A percentile compares a stretch with the other conserved stretches of the same genome.
Conservation (phyloP, 768 basidiomycete genomes). For the Panaeolus papilionaceus region DNA sequence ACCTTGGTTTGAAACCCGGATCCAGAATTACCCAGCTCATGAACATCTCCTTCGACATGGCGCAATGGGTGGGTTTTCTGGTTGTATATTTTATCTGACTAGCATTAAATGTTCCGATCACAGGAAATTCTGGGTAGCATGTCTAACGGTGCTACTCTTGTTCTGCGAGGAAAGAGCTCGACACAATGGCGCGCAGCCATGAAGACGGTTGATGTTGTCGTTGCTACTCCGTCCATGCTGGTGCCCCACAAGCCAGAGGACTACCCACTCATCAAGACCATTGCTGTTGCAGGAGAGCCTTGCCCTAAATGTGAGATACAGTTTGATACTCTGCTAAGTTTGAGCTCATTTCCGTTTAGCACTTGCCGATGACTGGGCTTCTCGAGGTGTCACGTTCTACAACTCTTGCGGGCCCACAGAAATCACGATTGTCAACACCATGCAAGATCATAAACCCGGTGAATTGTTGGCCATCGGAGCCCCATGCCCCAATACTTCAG, state of each 20-base stretch:
- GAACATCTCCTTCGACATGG: constrained; percentile 55
- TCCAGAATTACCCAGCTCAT: constrained; percentile 52
- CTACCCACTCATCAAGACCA: constrained; percentile 54
- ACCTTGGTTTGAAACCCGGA: constrained; percentile 52
- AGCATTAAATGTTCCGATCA: background rate
- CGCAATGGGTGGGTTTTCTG: constrained; percentile 40
- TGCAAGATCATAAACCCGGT: constrained; percentile 48
- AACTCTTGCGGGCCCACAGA: constrained; percentile 65
- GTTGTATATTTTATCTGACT: background rate
- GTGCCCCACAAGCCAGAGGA: constrained; percentile 52
- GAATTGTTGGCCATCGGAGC: constrained; percentile 50
- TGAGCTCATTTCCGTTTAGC: constrained; percentile 25
- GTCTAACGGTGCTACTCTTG: constrained; percentile 58
- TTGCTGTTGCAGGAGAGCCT: constrained; percentile 59
- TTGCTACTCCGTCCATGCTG: constrained; percentile 60
- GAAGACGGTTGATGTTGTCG: constrained; percentile 56
- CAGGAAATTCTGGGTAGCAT: constrained; percentile 53
- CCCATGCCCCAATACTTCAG: constrained; percentile 58
- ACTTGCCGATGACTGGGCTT: constrained; percentile 50
- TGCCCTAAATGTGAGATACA: constrained; percentile 51
- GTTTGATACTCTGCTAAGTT: background rate
- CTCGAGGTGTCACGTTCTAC: constrained; percentile 44
- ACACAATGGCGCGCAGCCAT: constrained; percentile 57
- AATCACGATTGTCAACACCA: constrained; percentile 61
- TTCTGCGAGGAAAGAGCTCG: constrained; percentile 55